Evolutionary conservation across 495 filamentous ascomycete species (phyloP), one percentile per base, ranked within the genome.

Genomic region (Choiromyces venosus): DNA sequence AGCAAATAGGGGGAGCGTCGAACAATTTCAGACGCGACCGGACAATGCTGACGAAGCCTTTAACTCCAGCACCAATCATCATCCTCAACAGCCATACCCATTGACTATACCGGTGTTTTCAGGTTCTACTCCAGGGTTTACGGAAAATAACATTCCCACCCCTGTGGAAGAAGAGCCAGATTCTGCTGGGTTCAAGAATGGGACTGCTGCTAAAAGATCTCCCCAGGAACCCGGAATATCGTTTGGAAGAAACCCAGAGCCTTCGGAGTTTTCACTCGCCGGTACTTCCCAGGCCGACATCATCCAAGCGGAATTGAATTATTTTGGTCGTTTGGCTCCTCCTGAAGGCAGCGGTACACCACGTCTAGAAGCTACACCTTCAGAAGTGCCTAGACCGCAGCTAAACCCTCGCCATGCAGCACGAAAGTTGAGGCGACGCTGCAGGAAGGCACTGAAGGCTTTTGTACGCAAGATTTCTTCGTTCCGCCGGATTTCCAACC

Each of bases 151-250:
- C 5, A 56, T 67, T 29, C 74, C 75, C 38, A 73, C 74, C 14
- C 74, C 75, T 7, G 75, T 77, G 56, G 36, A 77, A 44, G 75
- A 77, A 37, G 75, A 77, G 35, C 67, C 74, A 37, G 75, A 77
- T 61, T 33, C 52, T 61, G 25, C 25, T 33, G 52, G 52, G 25
- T 14, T 14, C 52, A 33, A 29, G 25, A 12, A 0, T 33, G 52
- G 25, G 18, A 33, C 52, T 4, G 12, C 52, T 16, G 25, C 52
- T 29, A 33, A 61, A 9, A 61, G 52, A 29, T 33, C 25, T 33
- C 33, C 12, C 16, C 52, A 29, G 25, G 52, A 33, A 14, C 52
- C 25, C 52, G 10, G 4, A 33, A 14, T 6, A 33, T 29, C 4
- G 25, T 33, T 33, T 18, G 25, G 52, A 33, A 29, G 25, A 16